Evolutionary conservation across 805 yeast genomes (phyloP), one percentile per base, ranked within the genome.

Genomic region (Candida methanosorbosa): DNA sequence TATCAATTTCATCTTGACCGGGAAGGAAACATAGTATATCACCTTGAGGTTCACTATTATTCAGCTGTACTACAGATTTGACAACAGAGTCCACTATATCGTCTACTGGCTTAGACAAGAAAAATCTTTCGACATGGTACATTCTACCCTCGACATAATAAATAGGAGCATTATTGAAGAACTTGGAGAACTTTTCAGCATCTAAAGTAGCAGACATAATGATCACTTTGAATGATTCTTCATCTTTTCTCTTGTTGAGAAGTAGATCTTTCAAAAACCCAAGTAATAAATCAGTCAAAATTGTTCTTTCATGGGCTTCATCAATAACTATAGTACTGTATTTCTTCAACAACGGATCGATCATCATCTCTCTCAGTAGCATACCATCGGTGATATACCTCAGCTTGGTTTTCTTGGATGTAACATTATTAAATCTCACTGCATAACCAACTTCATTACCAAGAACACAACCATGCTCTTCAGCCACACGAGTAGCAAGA

Each of bases 161-260:
- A 20, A 88, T 82, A n/a, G 88, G 92, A 1, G 95, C 88, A 39
- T 72, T 57, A 45, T 72, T 60, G 54, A 84, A 92, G 55, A 88
- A 92, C 16, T 66, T 57, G 30, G 94, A 75, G 52, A 92, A 92
- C 46, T 74, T 72, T 49, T 78, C 88, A 1, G 97, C 97, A 57
- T 92, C 94, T 38, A 92, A 66, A 0, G 99, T 92, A 19, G 99
- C 99, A 33, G 97, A 88, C 96, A 92, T 94, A 44, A 92, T 73
- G 5, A 92, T 74, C 25, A 87, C 66, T 46, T 76, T 71, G 44
- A 92, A 68, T 39, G 72, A 71, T 8, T 40, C 34, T 38, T 52
- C 53, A 29, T 71, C 71, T 14, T 75, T 59, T 35, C 80, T 64
- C 30, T 69, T 65, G 8, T 51, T 50, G 0, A 48, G 35, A 9